phyloP scores from a whole-genome alignment of 2,329 filamentous ascomycete genomes.

The Aspergillus sp. region DNA sequence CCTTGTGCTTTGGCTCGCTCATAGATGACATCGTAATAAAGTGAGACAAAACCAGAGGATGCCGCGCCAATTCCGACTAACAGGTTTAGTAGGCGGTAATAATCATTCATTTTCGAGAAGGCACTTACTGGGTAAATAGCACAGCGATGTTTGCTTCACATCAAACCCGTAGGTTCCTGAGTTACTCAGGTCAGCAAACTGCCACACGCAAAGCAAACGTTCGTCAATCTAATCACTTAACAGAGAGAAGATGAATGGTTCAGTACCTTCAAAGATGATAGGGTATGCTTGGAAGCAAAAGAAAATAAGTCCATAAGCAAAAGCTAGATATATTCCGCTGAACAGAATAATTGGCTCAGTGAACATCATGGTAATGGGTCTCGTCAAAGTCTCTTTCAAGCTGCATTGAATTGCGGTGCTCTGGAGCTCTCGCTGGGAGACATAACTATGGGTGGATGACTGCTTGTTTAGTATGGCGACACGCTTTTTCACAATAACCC shows the following conservation, averaged over 20 bases:
- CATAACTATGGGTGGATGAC: slow-evolving; percentile 46
- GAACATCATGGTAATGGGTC: slow-evolving; percentile 71
- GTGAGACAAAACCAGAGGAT: slow-evolving; percentile 62
- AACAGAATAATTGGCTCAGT: slow-evolving; percentile 74
- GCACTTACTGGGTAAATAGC: slow-evolving; percentile 62
- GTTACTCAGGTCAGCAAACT: neutral
- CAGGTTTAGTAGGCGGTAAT: slow-evolving; percentile 5
- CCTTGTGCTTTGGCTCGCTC: slow-evolving; percentile 52
- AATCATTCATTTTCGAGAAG: no score
- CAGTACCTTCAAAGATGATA: slow-evolving; percentile 61
- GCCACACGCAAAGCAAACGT: neutral
- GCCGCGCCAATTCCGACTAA: slow-evolving; percentile 62
- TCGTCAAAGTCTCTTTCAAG: slow-evolving; percentile 67
- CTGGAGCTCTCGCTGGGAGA: slow-evolving; percentile 66
- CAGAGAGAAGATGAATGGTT: neutral
- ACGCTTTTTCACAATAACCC: slow-evolving; percentile 58
- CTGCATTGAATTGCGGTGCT: slow-evolving; percentile 38
- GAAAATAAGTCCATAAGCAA: slow-evolving; percentile 69
- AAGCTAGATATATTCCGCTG: slow-evolving; percentile 68
- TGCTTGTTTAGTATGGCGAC: slow-evolving; percentile 60
- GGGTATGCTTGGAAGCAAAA: slow-evolving; percentile 78
- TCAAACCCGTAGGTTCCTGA: slow-evolving; percentile 62
- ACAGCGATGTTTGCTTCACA: slow-evolving; percentile 64
- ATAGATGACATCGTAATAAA: slow-evolving; percentile 65
- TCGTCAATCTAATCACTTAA: neutral